phyloP scores from a whole-genome alignment of 352 stramenopile species.

The Globisporangium rhizosaccharum region DNA sequence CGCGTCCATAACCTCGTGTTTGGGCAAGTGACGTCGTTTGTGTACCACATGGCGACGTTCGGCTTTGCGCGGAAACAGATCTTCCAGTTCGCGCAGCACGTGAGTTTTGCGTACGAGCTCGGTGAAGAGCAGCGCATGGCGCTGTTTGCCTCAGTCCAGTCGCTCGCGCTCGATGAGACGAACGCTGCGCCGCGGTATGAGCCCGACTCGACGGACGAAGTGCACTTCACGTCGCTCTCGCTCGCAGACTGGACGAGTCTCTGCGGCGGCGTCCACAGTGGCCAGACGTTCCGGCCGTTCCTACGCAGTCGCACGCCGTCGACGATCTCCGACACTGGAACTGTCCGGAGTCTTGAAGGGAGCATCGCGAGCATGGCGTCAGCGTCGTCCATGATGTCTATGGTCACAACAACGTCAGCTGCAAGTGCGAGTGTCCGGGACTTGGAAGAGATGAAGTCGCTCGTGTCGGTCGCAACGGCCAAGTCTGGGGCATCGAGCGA shows the following conservation, averaged over 20 bases:
- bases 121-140: constrained; percentile 73
- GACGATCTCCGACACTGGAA: constrained; percentile 11
- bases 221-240: constrained; percentile 61
- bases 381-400: constrained; percentile 16
- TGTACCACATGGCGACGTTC: constrained; percentile 76
- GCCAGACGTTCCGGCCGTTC: constrained; percentile 27
- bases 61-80: constrained; percentile 60
- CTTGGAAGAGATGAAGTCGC: constrained; percentile 66
- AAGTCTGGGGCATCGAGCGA: constrained; percentile 22
- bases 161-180: constrained; percentile 20
- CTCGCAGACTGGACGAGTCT: constrained; percentile 61
- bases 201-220: constrained; percentile 20
- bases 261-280: constrained; percentile 12
- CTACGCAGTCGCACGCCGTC: constrained; percentile 20
- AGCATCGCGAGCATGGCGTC: constrained; percentile 21
- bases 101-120: constrained; percentile 78
- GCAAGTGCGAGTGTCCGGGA: constrained; percentile 23
- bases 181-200: constrained; percentile 10
- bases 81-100: constrained; percentile 65
- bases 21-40: constrained; percentile 64
- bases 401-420: constrained; percentile 12
- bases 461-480: constrained; percentile 37
- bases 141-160: constrained; percentile 53
- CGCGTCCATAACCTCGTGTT: constrained; percentile 77
- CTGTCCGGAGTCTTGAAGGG: constrained; percentile 20